Conservation (phyloP, 2,329 filamentous ascomycete species). For the Claviceps fusiformis region DNA sequence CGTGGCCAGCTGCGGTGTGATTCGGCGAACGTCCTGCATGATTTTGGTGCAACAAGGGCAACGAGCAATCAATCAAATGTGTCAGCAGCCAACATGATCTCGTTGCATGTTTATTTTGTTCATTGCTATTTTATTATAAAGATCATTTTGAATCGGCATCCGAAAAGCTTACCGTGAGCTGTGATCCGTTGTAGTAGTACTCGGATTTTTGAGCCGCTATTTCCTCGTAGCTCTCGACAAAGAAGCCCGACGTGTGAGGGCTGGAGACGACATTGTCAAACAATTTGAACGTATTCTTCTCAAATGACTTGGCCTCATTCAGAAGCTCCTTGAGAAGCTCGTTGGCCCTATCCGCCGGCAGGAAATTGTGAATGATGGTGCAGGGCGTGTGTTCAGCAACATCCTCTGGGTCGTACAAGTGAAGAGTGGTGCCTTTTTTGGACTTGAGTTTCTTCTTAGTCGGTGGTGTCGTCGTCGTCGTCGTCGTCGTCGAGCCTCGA, state of each 20-base stretch:
- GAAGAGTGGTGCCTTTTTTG: slow-evolving; percentile 68
- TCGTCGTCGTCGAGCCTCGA: not conserved
- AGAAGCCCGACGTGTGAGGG: slow-evolving; percentile 74
- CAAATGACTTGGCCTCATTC: slow-evolving; percentile 56
- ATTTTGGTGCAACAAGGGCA: not conserved
- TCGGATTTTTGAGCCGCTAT: slow-evolving; percentile 57
- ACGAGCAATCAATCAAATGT: not conserved
- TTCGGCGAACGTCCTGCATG: slow-evolving; percentile 56
- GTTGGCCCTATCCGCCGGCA: slow-evolving; percentile 59
- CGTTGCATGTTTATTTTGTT: too few relatives aligned
- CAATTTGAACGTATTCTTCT: slow-evolving; percentile 62
- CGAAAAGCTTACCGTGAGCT: slow-evolving; percentile 37
- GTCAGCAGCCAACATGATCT: not conserved
- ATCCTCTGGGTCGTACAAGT: slow-evolving; percentile 70
- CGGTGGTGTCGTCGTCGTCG: slow-evolving; percentile 4
- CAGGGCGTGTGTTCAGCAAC: slow-evolving; percentile 77
- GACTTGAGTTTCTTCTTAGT: slow-evolving; percentile 42
- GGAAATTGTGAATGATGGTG: slow-evolving; percentile 83
- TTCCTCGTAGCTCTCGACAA: slow-evolving; percentile 62
- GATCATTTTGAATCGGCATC: not conserved
- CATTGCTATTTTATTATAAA: not conserved
- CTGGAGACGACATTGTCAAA: slow-evolving; percentile 80
- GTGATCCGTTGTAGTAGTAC: slow-evolving; percentile 75
- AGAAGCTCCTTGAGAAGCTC: slow-evolving; percentile 63
- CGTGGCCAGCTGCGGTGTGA: slow-evolving; percentile 59